Percentiles rank a stretch among this genome's conserved stretches.
These are phyloP conservation scores for Magnusiomyces tetraspermus DNA, from an alignment of 1,139 yeast genomes.

Conservation along the genomic window DNA sequence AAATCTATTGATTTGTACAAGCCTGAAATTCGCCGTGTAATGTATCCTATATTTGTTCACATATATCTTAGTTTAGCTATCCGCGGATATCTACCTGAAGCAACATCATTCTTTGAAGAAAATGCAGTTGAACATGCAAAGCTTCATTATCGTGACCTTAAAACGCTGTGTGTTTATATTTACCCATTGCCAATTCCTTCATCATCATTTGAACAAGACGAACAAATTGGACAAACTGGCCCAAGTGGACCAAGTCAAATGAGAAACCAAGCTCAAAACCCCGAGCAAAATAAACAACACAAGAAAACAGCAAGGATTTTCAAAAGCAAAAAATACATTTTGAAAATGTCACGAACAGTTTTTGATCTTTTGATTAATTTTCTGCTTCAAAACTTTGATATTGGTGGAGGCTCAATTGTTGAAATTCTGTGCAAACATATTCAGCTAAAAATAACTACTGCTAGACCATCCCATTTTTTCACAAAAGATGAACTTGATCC, in stretches of 20 bases:
- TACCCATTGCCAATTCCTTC: slow-evolving; percentile 75
- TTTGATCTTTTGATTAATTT: slow-evolving; percentile 76
- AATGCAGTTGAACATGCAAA: slow-evolving; percentile 66
- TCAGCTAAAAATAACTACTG: slow-evolving; percentile 47
- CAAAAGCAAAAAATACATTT: slow-evolving; percentile 60
- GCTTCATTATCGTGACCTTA: slow-evolving; percentile 70
- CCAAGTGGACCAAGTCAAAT: too few relatives aligned
- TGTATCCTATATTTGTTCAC: slow-evolving; percentile 88
- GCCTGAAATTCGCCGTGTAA: slow-evolving; percentile 72
- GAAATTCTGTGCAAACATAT: slow-evolving; percentile 80
- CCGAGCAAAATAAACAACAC: too few relatives aligned
- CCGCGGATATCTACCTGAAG: slow-evolving; percentile 50
- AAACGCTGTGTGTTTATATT: slow-evolving; percentile 59
- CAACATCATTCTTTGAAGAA: slow-evolving; percentile 66
- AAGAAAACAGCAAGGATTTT: too few relatives aligned
- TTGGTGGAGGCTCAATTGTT: slow-evolving; percentile 83
- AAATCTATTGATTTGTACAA: slow-evolving; percentile 84
- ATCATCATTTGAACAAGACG: slow-evolving; percentile 77
- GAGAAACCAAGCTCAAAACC: too few relatives aligned
- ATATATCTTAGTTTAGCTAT: slow-evolving; percentile 70
- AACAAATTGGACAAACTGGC: too few relatives aligned
- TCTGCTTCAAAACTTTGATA: slow-evolving; percentile 83
- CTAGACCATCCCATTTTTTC: slow-evolving; percentile 31
- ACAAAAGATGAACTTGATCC: slow-evolving; percentile 38
- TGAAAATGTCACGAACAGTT: slow-evolving; percentile 74